Percentiles rank a stretch among this genome's conserved stretches.
phyloP scores from a whole-genome alignment of 2,329 filamentous ascomycete species.

The Cladosporium cucumerinum region DNA sequence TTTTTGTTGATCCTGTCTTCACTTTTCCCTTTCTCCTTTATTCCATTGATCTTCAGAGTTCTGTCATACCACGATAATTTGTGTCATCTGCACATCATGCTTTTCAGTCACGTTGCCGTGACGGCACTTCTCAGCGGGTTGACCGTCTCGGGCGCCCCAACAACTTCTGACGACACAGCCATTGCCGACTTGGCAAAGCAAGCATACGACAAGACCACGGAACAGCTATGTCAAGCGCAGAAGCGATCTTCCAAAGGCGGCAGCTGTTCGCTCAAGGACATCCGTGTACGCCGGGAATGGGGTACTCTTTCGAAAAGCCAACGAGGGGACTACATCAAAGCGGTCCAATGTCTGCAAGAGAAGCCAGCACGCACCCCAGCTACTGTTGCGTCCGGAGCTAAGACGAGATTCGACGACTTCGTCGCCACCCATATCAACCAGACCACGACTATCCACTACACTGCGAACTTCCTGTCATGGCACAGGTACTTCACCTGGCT shows the following conservation, averaged over 20 bases:
- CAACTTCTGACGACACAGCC: neutral
- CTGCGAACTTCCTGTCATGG: slow-evolving; percentile 40
- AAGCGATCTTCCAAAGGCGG: neutral
- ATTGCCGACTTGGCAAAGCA: slow-evolving; percentile 4
- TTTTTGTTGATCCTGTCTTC: neutral
- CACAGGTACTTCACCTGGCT: slow-evolving; percentile 43
- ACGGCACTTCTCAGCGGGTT: neutral
- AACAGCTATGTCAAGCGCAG: neutral
- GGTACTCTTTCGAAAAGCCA: slow-evolving; percentile 22
- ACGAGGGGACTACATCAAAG: slow-evolving; percentile 23
- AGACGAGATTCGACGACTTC: slow-evolving; percentile 32
- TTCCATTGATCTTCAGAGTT: neutral
- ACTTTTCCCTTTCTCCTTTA: neutral
- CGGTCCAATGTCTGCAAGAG: slow-evolving; percentile 21
- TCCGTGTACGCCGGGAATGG: slow-evolving; percentile 44
- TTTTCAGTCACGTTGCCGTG: neutral
- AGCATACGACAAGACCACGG: neutral
- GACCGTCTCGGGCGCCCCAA: neutral
- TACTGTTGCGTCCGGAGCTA: slow-evolving; percentile 24
- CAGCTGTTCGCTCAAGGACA: slow-evolving; percentile 32
- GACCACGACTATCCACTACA: slow-evolving; percentile 22
- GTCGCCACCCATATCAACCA: slow-evolving; percentile 29
- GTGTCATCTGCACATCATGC: neutral
- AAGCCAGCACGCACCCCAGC: slow-evolving; percentile 17
- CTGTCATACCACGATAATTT: neutral